Evolutionary conservation across 306 rosid genomes (phyloP), one percentile per base, ranked within the genome.

Genomic region (Sechiopsis laciniata): DNA sequence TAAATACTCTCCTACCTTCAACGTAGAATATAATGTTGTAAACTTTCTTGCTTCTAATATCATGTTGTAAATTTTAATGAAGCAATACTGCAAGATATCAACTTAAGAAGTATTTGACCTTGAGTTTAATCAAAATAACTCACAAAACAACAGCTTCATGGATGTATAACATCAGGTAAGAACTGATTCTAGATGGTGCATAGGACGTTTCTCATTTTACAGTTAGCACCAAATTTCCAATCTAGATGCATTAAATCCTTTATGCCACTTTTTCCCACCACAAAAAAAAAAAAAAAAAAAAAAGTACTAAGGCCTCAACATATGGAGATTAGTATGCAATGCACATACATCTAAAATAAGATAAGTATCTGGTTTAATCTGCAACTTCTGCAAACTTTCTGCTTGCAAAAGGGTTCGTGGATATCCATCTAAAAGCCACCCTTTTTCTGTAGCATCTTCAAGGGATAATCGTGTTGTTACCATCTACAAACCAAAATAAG

Each of bases 351-450:
- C 88, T 75, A 94, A 82, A 17, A 89, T 78, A 17, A 94, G 73
- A 83, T 85, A 94, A 72, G 89, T 62, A 81, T 90, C 96, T 17
- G 97, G 97, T 51, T 86, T 82, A 55, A 94, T 94, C 81, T 89
- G 86, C 85, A 81, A 55, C 72, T 84, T 76, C 79, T 90, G 92
- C 76, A 94, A 78, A 79, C 91, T 85, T 80, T 89, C 86, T 7
- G 97, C 95, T 83, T 94, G 98, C 21, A 74, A 20, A 29, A 74
- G 75, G 73, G 87, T 94, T 82, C 98, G 83, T 29, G 98, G 97
- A 82, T 83, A 94, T 26, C 98, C 98, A 77, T 94, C 98, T 73
- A 94, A 88, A 87, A 94, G 98, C 98, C 98, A 94, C 74, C 98
- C 98, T 13, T 77, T 94, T 78, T 82, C 83, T 73, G 83, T 86